Conservation (phyloP, 148 eudicot species). For the Rhododendron williamsianum region DNA sequence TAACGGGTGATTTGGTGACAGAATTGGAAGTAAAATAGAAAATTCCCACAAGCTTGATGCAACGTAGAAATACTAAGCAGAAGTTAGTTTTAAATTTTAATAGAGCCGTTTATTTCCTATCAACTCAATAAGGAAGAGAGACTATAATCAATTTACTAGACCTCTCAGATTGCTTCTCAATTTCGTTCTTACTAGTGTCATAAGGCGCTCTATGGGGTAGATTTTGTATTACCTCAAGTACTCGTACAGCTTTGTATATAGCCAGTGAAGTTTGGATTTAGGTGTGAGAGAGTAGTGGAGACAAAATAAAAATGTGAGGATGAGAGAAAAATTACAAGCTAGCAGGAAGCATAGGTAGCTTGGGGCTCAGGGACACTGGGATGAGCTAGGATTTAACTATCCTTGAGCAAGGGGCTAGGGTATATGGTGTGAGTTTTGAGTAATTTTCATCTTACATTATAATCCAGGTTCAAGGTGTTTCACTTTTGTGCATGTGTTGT, state of each 20-base stretch:
- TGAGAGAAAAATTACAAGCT: neutral
- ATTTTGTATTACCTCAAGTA: neutral
- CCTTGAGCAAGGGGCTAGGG: neutral
- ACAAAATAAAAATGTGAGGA: neutral
- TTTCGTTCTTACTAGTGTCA: neutral
- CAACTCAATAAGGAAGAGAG: neutral
- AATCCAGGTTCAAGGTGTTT: neutral
- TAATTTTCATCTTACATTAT: neutral
- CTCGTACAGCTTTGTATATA: neutral
- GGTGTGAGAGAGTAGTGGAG: neutral
- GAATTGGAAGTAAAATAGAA: neutral
- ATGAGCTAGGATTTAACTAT: neutral
- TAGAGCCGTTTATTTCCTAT: neutral
- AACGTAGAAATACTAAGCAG: neutral
- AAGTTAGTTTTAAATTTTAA: neutral
- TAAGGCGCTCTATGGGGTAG: neutral
- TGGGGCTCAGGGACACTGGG: neutral
- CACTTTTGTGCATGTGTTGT: neutral
- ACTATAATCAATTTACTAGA: neutral
- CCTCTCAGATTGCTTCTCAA: neutral
- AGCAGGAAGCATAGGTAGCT: neutral
- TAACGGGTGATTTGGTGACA: neutral
- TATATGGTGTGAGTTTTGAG: neutral
- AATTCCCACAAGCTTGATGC: neutral
- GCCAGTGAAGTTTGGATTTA: neutral